Evolutionary conservation across 140 eudicot species (phyloP), one percentile per base, ranked within the genome.

Genomic region (Cichorium intybus): DNA sequence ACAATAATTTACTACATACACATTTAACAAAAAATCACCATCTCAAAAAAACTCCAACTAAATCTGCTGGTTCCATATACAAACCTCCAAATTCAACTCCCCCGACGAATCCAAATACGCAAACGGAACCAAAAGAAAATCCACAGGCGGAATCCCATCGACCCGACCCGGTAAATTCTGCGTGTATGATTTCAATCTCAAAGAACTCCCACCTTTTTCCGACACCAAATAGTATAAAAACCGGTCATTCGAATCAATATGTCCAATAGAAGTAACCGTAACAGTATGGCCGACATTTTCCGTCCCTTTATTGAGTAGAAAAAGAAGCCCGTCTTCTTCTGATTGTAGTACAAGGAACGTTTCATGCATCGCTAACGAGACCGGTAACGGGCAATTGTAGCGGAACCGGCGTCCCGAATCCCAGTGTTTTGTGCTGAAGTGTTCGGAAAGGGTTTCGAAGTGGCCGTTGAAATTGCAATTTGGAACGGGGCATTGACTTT

Each of bases 391-490:
- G 71, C 74, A 58, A 66, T 82, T 80, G 68, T 87, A 87, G 66
- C 51, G 81, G 26, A 87, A 87, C n/a, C 87, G 89, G 12, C 84
- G 73, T 11, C 93, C 89, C 0, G 83, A 71, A 47, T 84, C 93
- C 87, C 88, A 79, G 53, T 87, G 96, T 60, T 87, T 67, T 11
- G 78, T 84, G 75, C 83, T 79, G 77, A 84, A 87, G 69, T 87
- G 96, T 39, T 76, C 73, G 8, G 86, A 79, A 7, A 87, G 34
- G 31, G 64, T 82, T 37, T 64, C 68, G 8, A 66, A 73, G 10
- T 78, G 78, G 52, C 93, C 89, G 11, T 65, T 34, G 72, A 79
- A 87, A n/a, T 75, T 73, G 66, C 93, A 87, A 63, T 76, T 77
- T 24, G 69, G 78, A 52, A 87, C 52, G 24, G 96, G 96, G 80